Evolutionary conservation across 2,329 filamentous ascomycete genomes (phyloP).

Genomic region (Diaporthe caulivora): DNA sequence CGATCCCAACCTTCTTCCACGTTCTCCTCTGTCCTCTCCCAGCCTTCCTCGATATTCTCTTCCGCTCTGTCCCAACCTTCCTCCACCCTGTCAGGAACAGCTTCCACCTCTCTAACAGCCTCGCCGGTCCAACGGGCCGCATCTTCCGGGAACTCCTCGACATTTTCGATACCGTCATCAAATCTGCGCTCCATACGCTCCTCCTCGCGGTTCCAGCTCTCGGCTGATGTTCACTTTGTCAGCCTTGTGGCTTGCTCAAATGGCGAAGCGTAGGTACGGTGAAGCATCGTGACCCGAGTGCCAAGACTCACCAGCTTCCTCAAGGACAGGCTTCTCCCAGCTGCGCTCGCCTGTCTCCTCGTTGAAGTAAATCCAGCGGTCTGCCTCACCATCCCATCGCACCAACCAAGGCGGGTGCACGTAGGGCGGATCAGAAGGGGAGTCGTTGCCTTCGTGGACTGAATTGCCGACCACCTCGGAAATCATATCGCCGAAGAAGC

Average conservation of each 20-base stretch:
- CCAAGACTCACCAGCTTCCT: conserved; percentile 32
- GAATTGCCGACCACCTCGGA: conserved; percentile 28
- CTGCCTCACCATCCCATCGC: conserved; percentile 35
- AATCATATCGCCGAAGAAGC: conserved; percentile 29
- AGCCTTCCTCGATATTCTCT: conserved; percentile 12
- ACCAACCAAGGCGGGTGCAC: conserved; percentile 34
- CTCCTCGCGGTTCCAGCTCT: conserved; percentile 32
- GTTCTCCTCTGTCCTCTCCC: conserved; percentile 28
- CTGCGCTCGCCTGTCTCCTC: conserved; percentile 37
- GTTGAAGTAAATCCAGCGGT: conserved; percentile 37
- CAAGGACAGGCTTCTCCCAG: conserved; percentile 32
- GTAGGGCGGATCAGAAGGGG: conserved; percentile 29
- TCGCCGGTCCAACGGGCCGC: conserved; percentile 37
- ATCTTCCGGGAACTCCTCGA: conserved; percentile 34
- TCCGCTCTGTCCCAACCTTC: conserved; percentile 32
- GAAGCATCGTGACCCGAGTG: fast-evolving
- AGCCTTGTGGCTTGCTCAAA: not conserved
- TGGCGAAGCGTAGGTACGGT: not conserved
- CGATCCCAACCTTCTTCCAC: conserved; percentile 32
- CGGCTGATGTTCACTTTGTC: not conserved
- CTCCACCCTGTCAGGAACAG: conserved; percentile 26
- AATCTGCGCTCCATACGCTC: conserved; percentile 31
- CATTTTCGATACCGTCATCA: conserved; percentile 31
- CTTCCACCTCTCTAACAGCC: conserved; percentile 31
- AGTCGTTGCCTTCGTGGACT: conserved; percentile 23